Conservation (phyloP, 129 eudicot genomes). For the Helianthus tuberosus region DNA sequence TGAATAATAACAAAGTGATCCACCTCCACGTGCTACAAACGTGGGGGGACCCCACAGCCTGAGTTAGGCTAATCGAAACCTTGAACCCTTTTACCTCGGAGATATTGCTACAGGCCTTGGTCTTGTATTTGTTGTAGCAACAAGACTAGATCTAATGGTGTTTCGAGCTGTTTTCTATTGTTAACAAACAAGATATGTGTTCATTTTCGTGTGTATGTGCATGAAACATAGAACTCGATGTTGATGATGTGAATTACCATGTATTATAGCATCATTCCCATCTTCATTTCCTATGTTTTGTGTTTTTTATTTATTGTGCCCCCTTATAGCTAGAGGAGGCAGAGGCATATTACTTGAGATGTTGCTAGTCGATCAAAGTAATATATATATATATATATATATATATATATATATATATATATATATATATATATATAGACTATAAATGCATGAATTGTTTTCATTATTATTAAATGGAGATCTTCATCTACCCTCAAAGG, state of each 20-base stretch:
- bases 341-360: slow-evolving; percentile 23
- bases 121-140: too few relatives aligned
- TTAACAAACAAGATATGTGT: background rate
- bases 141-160: background rate
- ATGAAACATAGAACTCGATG: slow-evolving; percentile 30
- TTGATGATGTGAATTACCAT: slow-evolving; percentile 25
- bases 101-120: too few relatives aligned
- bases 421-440: too few relatives aligned
- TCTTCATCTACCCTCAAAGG: slow-evolving; percentile 21
- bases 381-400: too few relatives aligned
- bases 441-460: background rate
- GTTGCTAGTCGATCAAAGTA: slow-evolving; percentile 19
- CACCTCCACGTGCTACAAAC: too few relatives aligned
- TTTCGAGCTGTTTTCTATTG: background rate
- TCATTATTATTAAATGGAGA: slow-evolving; percentile 5
- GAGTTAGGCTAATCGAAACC: too few relatives aligned
- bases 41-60: too few relatives aligned
- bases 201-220: slow-evolving; percentile 18
- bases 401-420: too few relatives aligned
- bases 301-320: slow-evolving; percentile 9
- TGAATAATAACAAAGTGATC: too few relatives aligned
- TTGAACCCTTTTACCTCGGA: too few relatives aligned
- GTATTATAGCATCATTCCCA: slow-evolving; percentile 10
- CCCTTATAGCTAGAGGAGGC: slow-evolving; percentile 21
- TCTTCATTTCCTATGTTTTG: slow-evolving; percentile 25